Base-by-base conservation (phyloP, 75 land plant species). In the Gnetum montanum region DNA sequence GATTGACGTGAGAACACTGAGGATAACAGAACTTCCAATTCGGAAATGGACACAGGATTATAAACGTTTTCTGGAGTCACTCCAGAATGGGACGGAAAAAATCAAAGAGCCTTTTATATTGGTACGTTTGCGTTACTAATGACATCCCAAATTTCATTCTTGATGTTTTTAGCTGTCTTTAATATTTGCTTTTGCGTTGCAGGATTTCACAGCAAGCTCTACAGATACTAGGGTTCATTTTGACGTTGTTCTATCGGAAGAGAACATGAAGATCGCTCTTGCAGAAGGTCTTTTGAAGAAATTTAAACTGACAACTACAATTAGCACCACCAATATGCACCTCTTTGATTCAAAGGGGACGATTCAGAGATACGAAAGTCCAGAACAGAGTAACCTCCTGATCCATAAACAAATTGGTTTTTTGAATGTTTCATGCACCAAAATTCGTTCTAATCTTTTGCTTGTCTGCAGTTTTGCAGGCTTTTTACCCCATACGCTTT, bases 291-390 rank as follows among this genome's bases (percentile, higher is more conserved):
- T 95, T 19, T 30, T 71, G 56, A 90, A 95, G 74, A 95, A 83
- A 43, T 95, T 95, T 53, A 90, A 81, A 79, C 75, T 95, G 5
- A 86, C 96, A 12, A 90, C 99, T 2, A 68, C 79, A 7, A 78
- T 95, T n/a, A 83, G 92, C 65, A 95, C 96, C 18, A 86, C 78
- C 46, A 95, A 95, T 72, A 90, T 95, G 99, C 91, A 95, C 46
- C 71, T 95, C 29, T 95, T 95, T 68, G 96, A 95, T 65, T 19
- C 83, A 22, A 67, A 67, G 2, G 97, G 99, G 3, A 44, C 53
- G 6, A 95, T 95, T 19, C 80, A 85, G 64, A 90, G 86, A 65
- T 95, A 86, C 58, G 99, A 90, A 33, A 75, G 79, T 10, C 96
- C 99, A 10, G 99, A 90, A 64, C 74, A 95, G 52, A 86, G 99